These are phyloP conservation scores for Podospora australis DNA, from an alignment of 495 filamentous ascomycete species.

Conservation along the genomic window DNA sequence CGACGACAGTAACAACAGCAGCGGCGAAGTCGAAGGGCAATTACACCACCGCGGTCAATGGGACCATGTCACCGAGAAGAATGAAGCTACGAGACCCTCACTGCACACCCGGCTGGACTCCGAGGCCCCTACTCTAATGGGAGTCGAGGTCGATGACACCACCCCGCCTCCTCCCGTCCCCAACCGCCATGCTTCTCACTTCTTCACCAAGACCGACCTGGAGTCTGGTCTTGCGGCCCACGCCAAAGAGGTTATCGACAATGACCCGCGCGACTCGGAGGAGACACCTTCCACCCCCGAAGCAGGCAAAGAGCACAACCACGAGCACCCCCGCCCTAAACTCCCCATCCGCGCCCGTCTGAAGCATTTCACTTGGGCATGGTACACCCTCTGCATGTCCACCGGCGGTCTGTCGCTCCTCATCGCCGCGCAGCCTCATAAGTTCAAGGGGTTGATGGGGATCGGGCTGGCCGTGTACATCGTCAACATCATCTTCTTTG, in stretches of 20 bases:
- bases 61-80: too few relatives aligned
- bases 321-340: conserved; percentile 2
- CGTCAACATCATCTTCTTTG: conserved; percentile 57
- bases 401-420: conserved; percentile 61
- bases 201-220: neutral
- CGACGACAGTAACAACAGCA: too few relatives aligned
- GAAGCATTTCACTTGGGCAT: conserved; percentile 67
- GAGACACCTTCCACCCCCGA: neutral
- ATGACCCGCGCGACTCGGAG: too few relatives aligned
- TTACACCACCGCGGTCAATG: too few relatives aligned
- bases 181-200: neutral
- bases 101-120: neutral
- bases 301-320: neutral
- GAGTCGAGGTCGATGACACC: neutral
- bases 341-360: conserved; percentile 36
- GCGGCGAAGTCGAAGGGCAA: too few relatives aligned
- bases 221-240: neutral
- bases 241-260: neutral
- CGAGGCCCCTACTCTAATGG: neutral
- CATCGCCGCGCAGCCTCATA: conserved; percentile 51
- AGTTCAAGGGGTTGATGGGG: conserved; percentile 50
- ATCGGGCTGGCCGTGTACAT: conserved; percentile 59
- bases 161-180: neutral
- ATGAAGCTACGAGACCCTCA: neutral
- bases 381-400: conserved; percentile 65